phyloP scores from a whole-genome alignment of 2,329 filamentous ascomycete species.

The Colletotrichum caudatum region DNA sequence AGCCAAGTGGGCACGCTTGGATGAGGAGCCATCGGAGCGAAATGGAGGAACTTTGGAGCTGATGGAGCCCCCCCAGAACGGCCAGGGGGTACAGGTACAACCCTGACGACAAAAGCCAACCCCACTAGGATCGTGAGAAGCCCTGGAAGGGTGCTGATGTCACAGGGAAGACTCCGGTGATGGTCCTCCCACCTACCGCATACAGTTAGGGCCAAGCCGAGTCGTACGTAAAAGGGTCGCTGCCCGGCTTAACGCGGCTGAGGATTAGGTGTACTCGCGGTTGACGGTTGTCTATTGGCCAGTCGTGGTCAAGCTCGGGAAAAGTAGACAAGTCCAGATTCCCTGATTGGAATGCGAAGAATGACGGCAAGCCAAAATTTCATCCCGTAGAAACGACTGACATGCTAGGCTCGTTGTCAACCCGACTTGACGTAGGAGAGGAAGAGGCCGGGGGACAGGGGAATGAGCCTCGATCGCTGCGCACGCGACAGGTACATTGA shows the following conservation, averaged over 20 bases:
- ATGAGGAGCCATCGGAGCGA: conserved; percentile 27
- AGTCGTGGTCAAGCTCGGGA: conserved; percentile 12
- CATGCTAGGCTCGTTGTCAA: conserved; percentile 14
- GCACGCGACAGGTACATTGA: conserved; percentile 34
- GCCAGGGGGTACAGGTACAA: no score
- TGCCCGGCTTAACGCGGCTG: conserved; percentile 18
- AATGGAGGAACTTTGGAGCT: conserved; percentile 33
- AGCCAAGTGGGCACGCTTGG: conserved; percentile 19
- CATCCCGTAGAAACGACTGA: conserved; percentile 1
- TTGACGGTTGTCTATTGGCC: conserved; percentile 19
- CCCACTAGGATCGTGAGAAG: conserved; percentile 37
- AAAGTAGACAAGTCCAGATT: neutral
- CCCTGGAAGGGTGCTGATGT: conserved; percentile 36
- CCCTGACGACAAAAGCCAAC: conserved; percentile 38
- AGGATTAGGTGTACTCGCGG: conserved; percentile 9
- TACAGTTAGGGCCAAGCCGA: conserved; percentile 16
- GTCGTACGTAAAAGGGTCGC: conserved; percentile 40
- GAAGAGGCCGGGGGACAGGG: neutral
- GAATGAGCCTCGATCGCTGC: conserved; percentile 26
- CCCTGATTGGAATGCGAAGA: conserved; percentile 27
- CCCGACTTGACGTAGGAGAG: conserved; percentile 26
- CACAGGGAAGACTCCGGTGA: conserved; percentile 33
- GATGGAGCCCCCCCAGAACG: conserved; percentile 28
- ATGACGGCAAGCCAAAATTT: conserved; percentile 12
- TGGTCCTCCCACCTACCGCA: conserved; percentile 31